A percentile compares a stretch with the other conserved stretches of the same genome.
Conservation (phyloP, 2,329 filamentous ascomycete species). For the Aspergillus ochraceoroseus region DNA sequence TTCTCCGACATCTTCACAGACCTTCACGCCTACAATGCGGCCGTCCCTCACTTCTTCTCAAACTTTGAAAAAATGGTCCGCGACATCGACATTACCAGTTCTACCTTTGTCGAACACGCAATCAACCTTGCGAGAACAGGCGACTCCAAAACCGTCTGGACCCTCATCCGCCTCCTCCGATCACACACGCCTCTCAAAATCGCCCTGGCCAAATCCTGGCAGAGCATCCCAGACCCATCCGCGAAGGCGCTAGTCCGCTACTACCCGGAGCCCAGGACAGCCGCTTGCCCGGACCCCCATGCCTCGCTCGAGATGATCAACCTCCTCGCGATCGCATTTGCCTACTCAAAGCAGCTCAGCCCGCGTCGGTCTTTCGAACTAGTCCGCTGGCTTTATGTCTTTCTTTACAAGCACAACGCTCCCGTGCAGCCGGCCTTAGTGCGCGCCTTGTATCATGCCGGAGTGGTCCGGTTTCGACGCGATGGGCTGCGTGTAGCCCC, state of each 20-base stretch:
- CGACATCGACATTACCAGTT: constrained; percentile 33
- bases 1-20: constrained; percentile 30
- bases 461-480: constrained; percentile 43
- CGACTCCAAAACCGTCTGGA: constrained; percentile 25
- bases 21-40: constrained; percentile 25
- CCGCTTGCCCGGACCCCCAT: constrained; percentile 30
- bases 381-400: constrained; percentile 47
- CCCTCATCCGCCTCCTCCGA: constrained; percentile 33
- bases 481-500: constrained; percentile 34
- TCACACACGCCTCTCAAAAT: constrained; percentile 39
- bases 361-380: constrained; percentile 44
- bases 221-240: constrained; percentile 20
- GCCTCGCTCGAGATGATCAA: constrained; percentile 44
- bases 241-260: constrained; percentile 28
- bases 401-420: constrained; percentile 41
- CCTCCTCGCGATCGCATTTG: constrained; percentile 43
- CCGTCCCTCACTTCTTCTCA: constrained; percentile 25
- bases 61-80: constrained; percentile 31
- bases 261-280: constrained; percentile 20
- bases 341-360: constrained; percentile 34
- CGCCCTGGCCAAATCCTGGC: constrained; percentile 34
- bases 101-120: constrained; percentile 29
- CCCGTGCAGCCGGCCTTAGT: constrained; percentile 43
- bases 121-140: constrained; percentile 32
- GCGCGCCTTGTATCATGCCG: constrained; percentile 49